Evolutionary conservation across 495 filamentous ascomycete genomes (phyloP), one percentile per base, ranked within the genome.

Genomic region (Hypomontagnella submonticulosa): DNA sequence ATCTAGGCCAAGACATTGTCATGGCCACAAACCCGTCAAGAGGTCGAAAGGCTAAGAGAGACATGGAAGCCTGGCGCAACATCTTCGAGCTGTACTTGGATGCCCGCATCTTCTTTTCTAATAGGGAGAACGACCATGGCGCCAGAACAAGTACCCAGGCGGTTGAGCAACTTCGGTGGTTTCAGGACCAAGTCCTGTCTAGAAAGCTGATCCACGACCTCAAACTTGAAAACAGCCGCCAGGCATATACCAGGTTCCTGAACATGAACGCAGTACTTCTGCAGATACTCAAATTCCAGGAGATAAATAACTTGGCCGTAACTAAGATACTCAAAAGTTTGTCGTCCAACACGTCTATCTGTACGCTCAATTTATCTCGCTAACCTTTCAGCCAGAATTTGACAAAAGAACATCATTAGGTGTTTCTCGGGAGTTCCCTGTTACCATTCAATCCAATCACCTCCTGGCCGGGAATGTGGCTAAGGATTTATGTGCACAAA

Each of bases 321-420:
- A 78, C 72, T 15, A 93, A 93, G 74, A 93, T 93, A 23, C 77
- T 93, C 66, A 93, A 93, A 75, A 93, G 89, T 89, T 72, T 65
- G 82, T 72, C 12, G 13, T 43, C 41, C 10, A 32, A 23, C 16
- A 6, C 55, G 32, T 36, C 54, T 42, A 15, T 36, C 8, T 23
- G 16, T 20, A 7, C 12, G 18, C 13, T 15, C 13, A 1, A 33
- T 10, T 34, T 4, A 16, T 8, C n/a, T n/a, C 7, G 19, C 40
- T 75, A 19, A 67, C 49, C 15, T 49, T 47, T 12, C n/a, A 55
- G 20, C 19, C 62, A 90, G 89, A 93, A 78, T 93, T 92, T 71
- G 89, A 92, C 74, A 93, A 93, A 73, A 84, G 87, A 43, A 93
- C 90, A 3, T 82, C 86, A 2, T 78, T 93, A 33, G 83, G 87